Evolutionary conservation across 2,329 filamentous ascomycete genomes (phyloP), one percentile per base, ranked within the genome.

Genomic region (Malbranchea cinnamomea): DNA sequence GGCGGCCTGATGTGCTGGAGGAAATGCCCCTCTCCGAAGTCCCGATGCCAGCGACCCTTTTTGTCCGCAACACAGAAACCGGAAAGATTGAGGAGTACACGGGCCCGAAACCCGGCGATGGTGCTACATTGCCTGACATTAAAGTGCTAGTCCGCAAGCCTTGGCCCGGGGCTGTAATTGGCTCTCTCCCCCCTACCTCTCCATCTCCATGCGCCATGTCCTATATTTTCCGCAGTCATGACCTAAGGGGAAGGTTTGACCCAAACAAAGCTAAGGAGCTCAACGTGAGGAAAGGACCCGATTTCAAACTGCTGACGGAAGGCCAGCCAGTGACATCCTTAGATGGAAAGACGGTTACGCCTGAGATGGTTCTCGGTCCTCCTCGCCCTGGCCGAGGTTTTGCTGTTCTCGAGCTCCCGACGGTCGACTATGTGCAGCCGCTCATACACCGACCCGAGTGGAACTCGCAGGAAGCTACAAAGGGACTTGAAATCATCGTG

Each of bases 321-420:
- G 83, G 84, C 2, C 40, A 74, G 37, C 73, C 53, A 27, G 73
- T 89, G 2, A 56, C 60, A 31, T 73, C 71, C 14, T 57, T 63
- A 9, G 67, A 77, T 42, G 84, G 82, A 4, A 63, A 61, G 5
- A 67, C 66, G 0, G 70, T 98, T 17, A 89, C 77, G 0, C 78
- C 87, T 1, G 79, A 89, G 0, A 89, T 92, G 76, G 84, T 95
- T 1, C 48, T 98, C 30, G 82, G 68, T 2, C 61, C 74, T 7
- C 56, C 65, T 3, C 65, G 73, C 32, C 63, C 68, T 4, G 84
- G 84, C 7, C 69, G 65, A 32, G 85, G 82, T 2, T 64, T 93
- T 39, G 78, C 80, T 6, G 63, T 98, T 5, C 61, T 91, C 23
- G 85, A 95, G 42, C 52, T 98, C 5, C 81, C 83, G 1, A 68